Evolutionary conservation across 2,329 filamentous ascomycete genomes (phyloP), one percentile per base, ranked within the genome.

Genomic region (Talaromyces sp.): DNA sequence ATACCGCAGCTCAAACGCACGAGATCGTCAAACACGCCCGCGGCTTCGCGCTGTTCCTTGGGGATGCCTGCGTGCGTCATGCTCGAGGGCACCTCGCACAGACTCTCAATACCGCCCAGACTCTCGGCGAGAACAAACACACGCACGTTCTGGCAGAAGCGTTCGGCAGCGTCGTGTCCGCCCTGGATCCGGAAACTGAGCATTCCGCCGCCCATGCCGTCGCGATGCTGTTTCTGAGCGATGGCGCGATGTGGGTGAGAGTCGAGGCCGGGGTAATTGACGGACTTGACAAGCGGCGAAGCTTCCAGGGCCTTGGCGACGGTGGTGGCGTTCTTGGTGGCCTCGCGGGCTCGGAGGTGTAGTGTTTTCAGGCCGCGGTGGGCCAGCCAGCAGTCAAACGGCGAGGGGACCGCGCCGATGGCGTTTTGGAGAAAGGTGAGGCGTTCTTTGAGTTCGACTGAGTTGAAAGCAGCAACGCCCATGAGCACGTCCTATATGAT

Each of bases 31-130:
- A 88, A 98, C 32, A 99, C 92, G 63, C 95, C 95, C 0, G 95
- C 92, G 3, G 88, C 89, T 82, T 99, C 95, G 61, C 95, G 84
- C 81, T 96, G 87, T 63, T 92, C 92, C 73, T 84, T 86, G 55
- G 95, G 95, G 66, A 99, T 99, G 62, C 93, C 95, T 26, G 92
- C 90, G 76, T 99, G 95, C 19, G 95, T 99, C 95, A 99, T 99
- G 77, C 87, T 90, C 69, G 90, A 90, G 24, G 95, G 95, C 2
- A 99, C 86, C 79, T 99, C 95, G 68, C 93, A 88, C 64, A 99
- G 82, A 70, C 86, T 90, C 84, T 99, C 95, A 54, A 99, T 89
- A 59, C 93, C 95, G 63, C 95, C 95, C 26, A 99, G 80, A 62
- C 86, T 91, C 82, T 99, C 95, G 31, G 95, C 95, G 7, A 99